Conservation (phyloP, 805 yeast genomes). For the Schwanniomyces yamadae region DNA sequence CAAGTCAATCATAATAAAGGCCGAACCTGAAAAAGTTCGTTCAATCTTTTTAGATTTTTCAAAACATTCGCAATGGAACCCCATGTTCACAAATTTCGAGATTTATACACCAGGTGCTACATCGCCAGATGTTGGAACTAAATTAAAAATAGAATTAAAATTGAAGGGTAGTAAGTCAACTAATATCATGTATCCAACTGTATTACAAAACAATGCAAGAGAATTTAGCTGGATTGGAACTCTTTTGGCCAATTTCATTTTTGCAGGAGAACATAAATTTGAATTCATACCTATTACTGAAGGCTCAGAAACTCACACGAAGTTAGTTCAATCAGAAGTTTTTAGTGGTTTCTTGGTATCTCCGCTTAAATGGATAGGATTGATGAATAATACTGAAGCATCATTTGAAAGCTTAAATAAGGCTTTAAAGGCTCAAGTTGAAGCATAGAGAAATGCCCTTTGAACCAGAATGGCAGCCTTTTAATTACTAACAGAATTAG, state of each 20-base stretch:
- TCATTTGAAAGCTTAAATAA: slow-evolving; percentile 9
- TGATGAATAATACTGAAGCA: slow-evolving; percentile 8
- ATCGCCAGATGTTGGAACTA: slow-evolving; percentile 6
- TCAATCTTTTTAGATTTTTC: slow-evolving; percentile 9
- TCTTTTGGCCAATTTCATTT: slow-evolving; percentile 9
- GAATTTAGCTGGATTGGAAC: slow-evolving; percentile 13
- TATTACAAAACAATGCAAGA: slow-evolving; percentile 1
- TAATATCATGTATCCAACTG: slow-evolving; percentile 8
- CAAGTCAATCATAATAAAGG: slow-evolving; percentile 11
- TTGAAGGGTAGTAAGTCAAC: slow-evolving; percentile 4
- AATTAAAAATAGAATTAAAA: slow-evolving; percentile 10
- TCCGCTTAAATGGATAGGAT: slow-evolving; percentile 6
- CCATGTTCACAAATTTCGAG: slow-evolving; percentile 10
- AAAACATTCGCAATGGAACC: slow-evolving; percentile 13
- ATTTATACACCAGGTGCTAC: slow-evolving; percentile 1
- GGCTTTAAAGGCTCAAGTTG: slow-evolving; percentile 13
- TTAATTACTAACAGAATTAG: neutral
- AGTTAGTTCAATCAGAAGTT: slow-evolving; percentile 11
- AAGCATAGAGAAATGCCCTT: neutral
- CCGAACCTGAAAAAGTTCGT: slow-evolving; percentile 7
- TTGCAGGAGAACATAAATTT: slow-evolving; percentile 11
- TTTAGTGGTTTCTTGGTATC: slow-evolving; percentile 12
- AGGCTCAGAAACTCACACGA: neutral
- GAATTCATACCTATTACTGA: slow-evolving; percentile 8
- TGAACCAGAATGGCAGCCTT: no score